These are phyloP conservation scores for Aspergillus carbonarius DNA, from an alignment of 2,329 filamentous ascomycete genomes.

Conservation along the genomic window DNA sequence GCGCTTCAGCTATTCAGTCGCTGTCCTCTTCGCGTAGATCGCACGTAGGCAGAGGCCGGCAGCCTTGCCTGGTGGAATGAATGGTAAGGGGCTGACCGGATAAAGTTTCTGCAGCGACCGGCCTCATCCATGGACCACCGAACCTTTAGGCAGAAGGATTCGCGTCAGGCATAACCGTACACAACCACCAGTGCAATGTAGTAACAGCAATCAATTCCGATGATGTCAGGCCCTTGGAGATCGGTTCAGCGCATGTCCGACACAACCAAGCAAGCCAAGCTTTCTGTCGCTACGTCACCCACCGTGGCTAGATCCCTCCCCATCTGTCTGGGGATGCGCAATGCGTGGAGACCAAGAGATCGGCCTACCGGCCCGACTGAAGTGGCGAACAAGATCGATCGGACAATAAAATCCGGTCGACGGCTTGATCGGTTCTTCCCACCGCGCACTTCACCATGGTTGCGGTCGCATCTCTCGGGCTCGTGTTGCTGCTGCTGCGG, in stretches of 20 bases:
- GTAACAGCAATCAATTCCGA: not conserved
- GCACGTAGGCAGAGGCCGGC: not conserved
- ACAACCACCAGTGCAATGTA: not conserved
- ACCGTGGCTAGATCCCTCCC: not conserved
- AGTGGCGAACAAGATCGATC: not conserved
- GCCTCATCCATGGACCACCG: not conserved
- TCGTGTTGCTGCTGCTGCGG: not conserved
- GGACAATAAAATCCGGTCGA: not conserved
- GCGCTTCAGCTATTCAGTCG: not conserved
- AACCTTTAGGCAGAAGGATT: not conserved
- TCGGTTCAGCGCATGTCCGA: not conserved
- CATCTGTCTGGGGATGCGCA: constrained; percentile 1
- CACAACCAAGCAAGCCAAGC: not conserved
- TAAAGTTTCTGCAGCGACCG: not conserved
- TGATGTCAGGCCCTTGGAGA: not conserved
- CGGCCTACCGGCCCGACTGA: not conserved
- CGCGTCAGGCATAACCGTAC: not conserved
- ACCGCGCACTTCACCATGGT: not conserved
- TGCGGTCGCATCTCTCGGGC: not conserved
- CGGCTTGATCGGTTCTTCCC: not conserved
- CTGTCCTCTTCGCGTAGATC: not conserved
- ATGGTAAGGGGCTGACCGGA: not conserved
- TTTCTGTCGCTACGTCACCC: not conserved
- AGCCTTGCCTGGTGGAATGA: not conserved
- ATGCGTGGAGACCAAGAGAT: not conserved